A percentile compares a stretch with the other conserved stretches of the same genome.
phyloP scores from a whole-genome alignment of 108 stramenopile species.

The Fragilaria crotonensis region DNA sequence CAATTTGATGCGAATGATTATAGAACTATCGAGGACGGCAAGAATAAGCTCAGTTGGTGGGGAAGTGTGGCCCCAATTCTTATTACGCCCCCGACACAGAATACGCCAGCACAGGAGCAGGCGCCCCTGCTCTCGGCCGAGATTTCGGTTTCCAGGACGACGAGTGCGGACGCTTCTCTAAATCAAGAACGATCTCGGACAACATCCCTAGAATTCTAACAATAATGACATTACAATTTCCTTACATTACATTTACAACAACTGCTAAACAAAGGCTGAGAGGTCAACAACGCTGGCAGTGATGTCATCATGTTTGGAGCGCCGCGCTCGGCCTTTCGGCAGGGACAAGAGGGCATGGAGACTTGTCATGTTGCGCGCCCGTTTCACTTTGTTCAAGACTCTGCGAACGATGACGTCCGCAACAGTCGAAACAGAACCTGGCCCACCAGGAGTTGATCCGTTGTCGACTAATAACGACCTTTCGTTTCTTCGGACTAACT shows the following conservation, averaged over 20 bases:
- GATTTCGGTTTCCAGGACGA: neutral
- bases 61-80: slow-evolving; percentile 55
- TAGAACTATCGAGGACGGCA: slow-evolving; percentile 76
- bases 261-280: slow-evolving; percentile 42
- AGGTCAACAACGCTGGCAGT: slow-evolving; percentile 78
- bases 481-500: slow-evolving; percentile 4
- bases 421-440: slow-evolving; percentile 33
- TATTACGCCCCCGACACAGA: slow-evolving; percentile 24
- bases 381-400: slow-evolving; percentile 79
- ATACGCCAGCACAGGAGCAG: neutral
- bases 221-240: no score
- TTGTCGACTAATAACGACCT: neutral
- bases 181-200: neutral
- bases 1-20: slow-evolving; percentile 84
- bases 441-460: neutral
- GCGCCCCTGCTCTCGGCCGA: slow-evolving; percentile 6
- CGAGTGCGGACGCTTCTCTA: neutral
- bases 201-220: neutral
- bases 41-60: slow-evolving; percentile 74
- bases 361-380: slow-evolving; percentile 68
- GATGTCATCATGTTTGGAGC: slow-evolving; percentile 87
- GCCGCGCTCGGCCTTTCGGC: slow-evolving; percentile 68
- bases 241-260: neutral
- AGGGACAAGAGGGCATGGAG: slow-evolving; percentile 69
- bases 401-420: slow-evolving; percentile 76